These are phyloP conservation scores for Auricularia heimuer DNA, from an alignment of 768 basidiomycete species.

Conservation along the genomic window DNA sequence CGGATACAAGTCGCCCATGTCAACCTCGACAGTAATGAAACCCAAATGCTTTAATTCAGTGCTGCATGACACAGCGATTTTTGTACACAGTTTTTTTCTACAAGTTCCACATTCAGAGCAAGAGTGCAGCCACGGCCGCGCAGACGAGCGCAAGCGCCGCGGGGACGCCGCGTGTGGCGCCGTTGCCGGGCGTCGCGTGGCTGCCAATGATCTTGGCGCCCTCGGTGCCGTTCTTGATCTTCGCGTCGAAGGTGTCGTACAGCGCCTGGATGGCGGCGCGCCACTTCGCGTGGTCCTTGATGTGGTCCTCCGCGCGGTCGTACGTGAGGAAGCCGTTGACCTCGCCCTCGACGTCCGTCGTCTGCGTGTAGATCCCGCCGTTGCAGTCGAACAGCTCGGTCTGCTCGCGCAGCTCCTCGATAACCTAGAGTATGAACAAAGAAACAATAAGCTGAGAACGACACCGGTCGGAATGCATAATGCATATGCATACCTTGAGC, in stretches of 20 bases:
- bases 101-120: too few relatives aligned
- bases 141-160: too few relatives aligned
- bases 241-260: background rate
- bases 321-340: constrained; percentile 1
- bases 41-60: too few relatives aligned
- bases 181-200: background rate
- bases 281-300: background rate
- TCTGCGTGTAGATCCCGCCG: constrained; percentile 2
- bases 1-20: too few relatives aligned
- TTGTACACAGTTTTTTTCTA: too few relatives aligned
- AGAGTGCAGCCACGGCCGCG: too few relatives aligned
- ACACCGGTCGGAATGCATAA: too few relatives aligned
- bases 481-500: background rate
- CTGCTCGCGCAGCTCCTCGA: constrained; percentile 2
- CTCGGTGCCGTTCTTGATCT: background rate
- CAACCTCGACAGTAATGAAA: too few relatives aligned
- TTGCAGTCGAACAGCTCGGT: constrained; percentile 1
- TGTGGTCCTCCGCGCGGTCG: constrained; percentile 1
- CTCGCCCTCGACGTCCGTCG: constrained; percentile 3
- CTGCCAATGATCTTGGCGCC: background rate
- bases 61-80: too few relatives aligned
- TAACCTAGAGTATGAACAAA: background rate
- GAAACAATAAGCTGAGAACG: too few relatives aligned
- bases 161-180: background rate
- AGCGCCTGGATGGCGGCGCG: background rate